Conservation (phyloP, 176 grass and related monocot species). For the Neostapfia colusana region DNA sequence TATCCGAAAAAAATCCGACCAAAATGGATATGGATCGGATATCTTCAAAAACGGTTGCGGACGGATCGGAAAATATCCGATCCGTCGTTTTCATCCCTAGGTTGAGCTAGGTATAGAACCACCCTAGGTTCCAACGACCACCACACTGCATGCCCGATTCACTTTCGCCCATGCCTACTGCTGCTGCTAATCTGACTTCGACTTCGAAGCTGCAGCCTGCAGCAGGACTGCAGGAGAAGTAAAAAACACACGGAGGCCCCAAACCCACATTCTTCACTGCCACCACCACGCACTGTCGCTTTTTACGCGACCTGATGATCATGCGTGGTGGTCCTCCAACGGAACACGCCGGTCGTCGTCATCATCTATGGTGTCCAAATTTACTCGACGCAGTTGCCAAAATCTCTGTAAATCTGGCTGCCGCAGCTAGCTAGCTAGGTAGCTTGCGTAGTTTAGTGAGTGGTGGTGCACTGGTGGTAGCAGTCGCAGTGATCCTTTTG, state of each 20-base stretch:
- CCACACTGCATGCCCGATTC: neutral
- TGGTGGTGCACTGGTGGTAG: neutral
- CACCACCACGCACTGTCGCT: constrained; percentile 12
- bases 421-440: neutral
- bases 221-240: neutral
- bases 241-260: constrained; percentile 13
- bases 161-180: constrained; percentile 27
- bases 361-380: too few species aligned
- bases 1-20: too few species aligned
- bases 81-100: too few species aligned
- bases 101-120: neutral
- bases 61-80: too few species aligned
- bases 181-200: too few species aligned
- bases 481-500: constrained; percentile 2
- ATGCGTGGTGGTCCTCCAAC: neutral
- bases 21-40: too few species aligned
- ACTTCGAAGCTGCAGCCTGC: neutral
- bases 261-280: constrained; percentile 5
- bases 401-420: too few species aligned
- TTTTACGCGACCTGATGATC: neutral
- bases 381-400: too few species aligned
- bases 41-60: too few species aligned
- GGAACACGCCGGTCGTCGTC: neutral
- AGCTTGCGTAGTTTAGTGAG: neutral
- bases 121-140: constrained; percentile 22